Conservation (phyloP, 176 grass and related monocot genomes). For the Bonia amplexicaulis region DNA sequence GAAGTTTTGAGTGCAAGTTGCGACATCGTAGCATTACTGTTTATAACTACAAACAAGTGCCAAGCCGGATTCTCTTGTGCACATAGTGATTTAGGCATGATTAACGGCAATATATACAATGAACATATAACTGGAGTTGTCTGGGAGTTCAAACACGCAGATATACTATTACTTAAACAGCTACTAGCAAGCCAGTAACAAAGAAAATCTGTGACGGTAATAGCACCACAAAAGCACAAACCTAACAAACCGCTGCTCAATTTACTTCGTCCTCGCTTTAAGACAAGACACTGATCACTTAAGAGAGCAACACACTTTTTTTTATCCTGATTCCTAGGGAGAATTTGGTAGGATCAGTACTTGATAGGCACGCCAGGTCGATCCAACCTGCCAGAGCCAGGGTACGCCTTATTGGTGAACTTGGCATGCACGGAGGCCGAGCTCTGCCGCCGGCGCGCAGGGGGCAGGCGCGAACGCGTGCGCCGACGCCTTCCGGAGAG, state of each 20-base stretch:
- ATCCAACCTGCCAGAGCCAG: slow-evolving; percentile 65
- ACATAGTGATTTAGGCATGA: background rate
- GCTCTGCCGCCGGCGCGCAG: slow-evolving; percentile 14
- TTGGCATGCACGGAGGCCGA: slow-evolving; percentile 56
- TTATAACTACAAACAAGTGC: background rate
- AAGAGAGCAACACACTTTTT: background rate
- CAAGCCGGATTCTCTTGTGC: background rate
- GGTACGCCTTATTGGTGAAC: slow-evolving; percentile 71
- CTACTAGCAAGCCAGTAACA: slow-evolving; percentile 23
- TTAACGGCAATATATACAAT: background rate
- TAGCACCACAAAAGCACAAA: background rate
- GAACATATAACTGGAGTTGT: background rate
- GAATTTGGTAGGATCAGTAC: slow-evolving; percentile 20
- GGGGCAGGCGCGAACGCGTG: slow-evolving; percentile 17
- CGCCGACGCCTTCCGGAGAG: slow-evolving; percentile 38
- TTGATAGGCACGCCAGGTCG: slow-evolving; percentile 70
- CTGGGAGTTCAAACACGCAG: slow-evolving; percentile 13
- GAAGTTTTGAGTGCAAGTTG: background rate
- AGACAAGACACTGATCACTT: background rate
- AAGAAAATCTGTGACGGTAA: slow-evolving; percentile 30
- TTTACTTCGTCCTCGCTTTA: background rate
- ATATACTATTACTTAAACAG: slow-evolving; percentile 15
- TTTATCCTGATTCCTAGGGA: background rate
- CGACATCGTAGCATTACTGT: background rate
- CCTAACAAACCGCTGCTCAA: slow-evolving; percentile 5